A percentile compares a stretch with the other conserved stretches of the same genome.
These are phyloP conservation scores for Vigna radiata DNA, from an alignment of 306 rosid genomes.

Conservation along the genomic window DNA sequence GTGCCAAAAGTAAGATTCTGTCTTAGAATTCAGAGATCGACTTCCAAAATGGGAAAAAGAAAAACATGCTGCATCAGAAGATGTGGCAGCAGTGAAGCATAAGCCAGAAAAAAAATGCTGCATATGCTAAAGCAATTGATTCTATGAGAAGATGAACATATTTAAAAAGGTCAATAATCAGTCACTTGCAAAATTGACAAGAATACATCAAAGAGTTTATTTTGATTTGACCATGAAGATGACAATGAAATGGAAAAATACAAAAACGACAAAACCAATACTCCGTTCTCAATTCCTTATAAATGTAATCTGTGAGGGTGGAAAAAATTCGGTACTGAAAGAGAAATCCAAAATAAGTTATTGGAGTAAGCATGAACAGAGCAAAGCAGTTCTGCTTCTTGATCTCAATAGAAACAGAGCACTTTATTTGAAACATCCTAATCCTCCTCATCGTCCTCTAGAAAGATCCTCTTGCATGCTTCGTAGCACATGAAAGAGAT, in stretches of 20 bases:
- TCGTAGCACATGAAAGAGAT: conserved; percentile 98
- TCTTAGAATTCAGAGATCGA: no score
- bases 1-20: no score
- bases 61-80: no score
- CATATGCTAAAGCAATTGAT: not conserved
- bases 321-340: no score
- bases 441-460: conserved; percentile 66
- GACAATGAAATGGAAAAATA: conserved; percentile 9
- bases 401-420: conserved; percentile 13
- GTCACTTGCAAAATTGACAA: conserved; percentile 1
- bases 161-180: not conserved
- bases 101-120: not conserved
- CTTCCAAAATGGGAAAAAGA: no score
- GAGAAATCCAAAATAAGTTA: conserved; percentile 30
- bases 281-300: conserved; percentile 40
- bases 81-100: no score
- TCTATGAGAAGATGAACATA: not conserved
- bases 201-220: conserved; percentile 1
- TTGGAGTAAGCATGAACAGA: conserved; percentile 13
- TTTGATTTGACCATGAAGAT: conserved; percentile 14
- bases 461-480: conserved; percentile 87
- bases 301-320: conserved; percentile 10
- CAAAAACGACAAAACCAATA: conserved; percentile 15
- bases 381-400: conserved; percentile 27
- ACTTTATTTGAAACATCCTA: conserved; percentile 37